Evolutionary conservation across 2,329 filamentous ascomycete species (phyloP), one percentile per base, ranked within the genome.

Genomic region (Aschersonia sp.): DNA sequence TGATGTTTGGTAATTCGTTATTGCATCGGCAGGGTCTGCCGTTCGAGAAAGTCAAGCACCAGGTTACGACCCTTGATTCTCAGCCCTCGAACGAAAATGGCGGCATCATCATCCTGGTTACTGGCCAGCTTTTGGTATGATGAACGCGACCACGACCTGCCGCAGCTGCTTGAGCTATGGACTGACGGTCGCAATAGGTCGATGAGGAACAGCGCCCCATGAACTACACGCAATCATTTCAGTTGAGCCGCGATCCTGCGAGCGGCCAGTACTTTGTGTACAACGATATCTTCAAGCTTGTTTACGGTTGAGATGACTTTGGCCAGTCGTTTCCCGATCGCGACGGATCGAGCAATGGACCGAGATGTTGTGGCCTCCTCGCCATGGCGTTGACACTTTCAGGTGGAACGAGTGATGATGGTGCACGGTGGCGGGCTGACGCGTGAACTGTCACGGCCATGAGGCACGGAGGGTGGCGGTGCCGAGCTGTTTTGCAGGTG

Each of bases 231-330:
- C 89, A 97, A 71, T 70, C 77, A 48, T 97, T 97, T 77, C 84
- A 94, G 67, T 82, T 97, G 52, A 67, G 79, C 54, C 81, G 79
- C 51, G 83, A 87, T 48, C 67, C 67, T 45, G 67, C 67, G 2
- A 41, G 40, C 46, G 83, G 80, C 57, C 80, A 74, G 68, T 95
- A 84, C 73, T 95, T 79, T 65, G 84, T 97, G 63, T 83, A 82
- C 72, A 95, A 97, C 74, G 90, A 97, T 66, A 70, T 97, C 64
- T 97, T 97, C 81, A 86, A 86, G 69, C 78, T 97, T 52, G 77
- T 95, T 56, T 90, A 85, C 67, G 73, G 67, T 62, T 77, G 70
- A 46, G 10, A 9, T 45, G 11, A 35, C 11, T 14, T 41, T 37
- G 12, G 35, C 12, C 8, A 37, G 35, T 8, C 4, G 35, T 12